Evolutionary conservation across 108 stramenopile species (phyloP).

Genomic region (Nitzschia sp.): DNA sequence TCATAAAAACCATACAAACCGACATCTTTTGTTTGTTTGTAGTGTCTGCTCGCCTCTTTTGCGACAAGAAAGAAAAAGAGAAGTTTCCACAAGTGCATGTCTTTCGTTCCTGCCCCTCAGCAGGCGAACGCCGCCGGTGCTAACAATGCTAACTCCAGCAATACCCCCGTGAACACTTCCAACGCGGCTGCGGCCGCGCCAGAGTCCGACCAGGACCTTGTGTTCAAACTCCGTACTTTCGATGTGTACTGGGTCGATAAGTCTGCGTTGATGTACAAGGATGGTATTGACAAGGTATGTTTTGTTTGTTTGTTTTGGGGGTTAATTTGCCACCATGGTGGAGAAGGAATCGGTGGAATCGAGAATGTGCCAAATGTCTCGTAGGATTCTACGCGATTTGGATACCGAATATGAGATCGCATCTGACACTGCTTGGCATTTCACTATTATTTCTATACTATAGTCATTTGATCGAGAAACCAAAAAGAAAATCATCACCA

Average conservation of each 20-base stretch:
- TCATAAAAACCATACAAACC: conserved; percentile 8
- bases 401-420: no score
- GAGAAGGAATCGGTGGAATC: not conserved
- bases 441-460: not conserved
- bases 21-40: conserved; percentile 13
- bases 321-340: not conserved
- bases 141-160: conserved; percentile 38
- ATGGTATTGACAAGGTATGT: conserved; percentile 86
- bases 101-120: conserved; percentile 90
- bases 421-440: no score
- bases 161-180: conserved; percentile 46
- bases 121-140: conserved; percentile 61
- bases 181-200: conserved; percentile 45
- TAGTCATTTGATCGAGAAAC: conserved; percentile 81
- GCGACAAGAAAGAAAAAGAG: conserved; percentile 34
- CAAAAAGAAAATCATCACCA: conserved; percentile 58
- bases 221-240: conserved; percentile 88
- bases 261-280: conserved; percentile 81
- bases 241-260: conserved; percentile 90
- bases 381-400: conserved; percentile 11
- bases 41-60: conserved; percentile 9
- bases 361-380: not conserved
- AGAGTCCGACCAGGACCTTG: conserved; percentile 58
- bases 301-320: no score
- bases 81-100: conserved; percentile 71